These are phyloP conservation scores for Cynara cardunculus DNA, from an alignment of 129 eudicot species.

Conservation along the genomic window DNA sequence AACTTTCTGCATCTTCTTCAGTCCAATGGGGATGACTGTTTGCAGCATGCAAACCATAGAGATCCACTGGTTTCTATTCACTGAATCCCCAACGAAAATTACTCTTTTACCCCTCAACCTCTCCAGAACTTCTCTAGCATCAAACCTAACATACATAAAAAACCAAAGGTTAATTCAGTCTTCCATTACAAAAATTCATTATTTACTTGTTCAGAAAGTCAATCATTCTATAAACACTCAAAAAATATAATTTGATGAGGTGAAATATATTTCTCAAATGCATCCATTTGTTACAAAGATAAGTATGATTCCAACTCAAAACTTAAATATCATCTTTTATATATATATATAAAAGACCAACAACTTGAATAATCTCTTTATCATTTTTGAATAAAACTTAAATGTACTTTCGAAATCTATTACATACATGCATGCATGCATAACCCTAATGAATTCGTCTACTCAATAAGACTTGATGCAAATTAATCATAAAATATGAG, in stretches of 20 bases:
- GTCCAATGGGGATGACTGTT: conserved; percentile 29
- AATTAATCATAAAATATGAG: background rate
- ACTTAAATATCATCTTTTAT: background rate
- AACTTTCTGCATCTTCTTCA: conserved; percentile 30
- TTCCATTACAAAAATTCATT: background rate
- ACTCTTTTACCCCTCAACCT: conserved; percentile 43
- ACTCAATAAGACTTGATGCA: background rate
- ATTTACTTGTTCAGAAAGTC: background rate
- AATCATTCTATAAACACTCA: background rate
- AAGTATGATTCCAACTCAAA: background rate
- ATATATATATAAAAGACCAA: background rate
- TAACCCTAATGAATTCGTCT: background rate
- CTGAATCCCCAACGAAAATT: conserved; percentile 50
- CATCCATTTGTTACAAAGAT: too few species aligned
- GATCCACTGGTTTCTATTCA: conserved; percentile 56
- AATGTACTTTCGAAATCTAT: background rate
- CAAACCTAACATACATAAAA: conserved; percentile 29
- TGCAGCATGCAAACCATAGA: conserved; percentile 51
- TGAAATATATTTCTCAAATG: background rate
- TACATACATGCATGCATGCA: background rate
- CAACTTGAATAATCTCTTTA: background rate
- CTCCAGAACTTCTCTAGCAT: conserved; percentile 40
- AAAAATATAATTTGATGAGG: background rate
- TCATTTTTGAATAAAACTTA: background rate
- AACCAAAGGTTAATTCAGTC: background rate